A percentile compares a stretch with the other conserved stretches of the same genome.
These are phyloP conservation scores for Pulveroboletus frians DNA, from an alignment of 768 basidiomycete genomes.

Conservation along the genomic window DNA sequence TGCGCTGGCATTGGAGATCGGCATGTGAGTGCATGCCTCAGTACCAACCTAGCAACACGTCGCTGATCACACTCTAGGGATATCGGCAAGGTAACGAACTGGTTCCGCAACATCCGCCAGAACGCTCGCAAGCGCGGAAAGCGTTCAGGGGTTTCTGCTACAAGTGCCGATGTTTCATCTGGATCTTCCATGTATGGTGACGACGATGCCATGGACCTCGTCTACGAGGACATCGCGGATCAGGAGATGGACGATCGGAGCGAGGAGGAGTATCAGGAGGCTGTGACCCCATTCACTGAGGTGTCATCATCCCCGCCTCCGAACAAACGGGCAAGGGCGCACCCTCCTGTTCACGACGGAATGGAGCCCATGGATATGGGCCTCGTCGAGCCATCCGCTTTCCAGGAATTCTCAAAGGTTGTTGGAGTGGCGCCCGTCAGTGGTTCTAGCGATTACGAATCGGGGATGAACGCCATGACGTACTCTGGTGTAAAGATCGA, in stretches of 20 bases:
- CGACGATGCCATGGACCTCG: conserved; percentile 48
- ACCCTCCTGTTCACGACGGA: conserved; percentile 28
- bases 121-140: conserved; percentile 69
- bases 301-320: conserved; percentile 38
- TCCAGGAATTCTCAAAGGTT: conserved; percentile 48
- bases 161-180: conserved; percentile 41
- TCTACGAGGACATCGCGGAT: conserved; percentile 38
- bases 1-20: conserved; percentile 67
- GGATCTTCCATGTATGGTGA: conserved; percentile 46
- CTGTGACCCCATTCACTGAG: conserved; percentile 65
- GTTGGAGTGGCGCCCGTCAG: conserved; percentile 18
- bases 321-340: conserved; percentile 27
- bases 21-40: conserved; percentile 49
- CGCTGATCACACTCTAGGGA: conserved; percentile 45
- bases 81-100: conserved; percentile 80
- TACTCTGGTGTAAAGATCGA: conserved; percentile 61
- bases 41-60: background rate
- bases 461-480: conserved; percentile 26
- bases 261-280: conserved; percentile 71
- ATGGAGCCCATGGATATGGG: conserved; percentile 31
- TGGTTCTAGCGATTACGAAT: conserved; percentile 22
- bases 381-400: conserved; percentile 38
- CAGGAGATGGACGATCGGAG: conserved; percentile 50
- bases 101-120: conserved; percentile 83
- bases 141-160: conserved; percentile 37